Percentiles rank a stretch among this genome's conserved stretches.
These are phyloP conservation scores for Colletotrichum nymphaeae DNA, from an alignment of 2,329 filamentous ascomycete genomes.

Conservation along the genomic window DNA sequence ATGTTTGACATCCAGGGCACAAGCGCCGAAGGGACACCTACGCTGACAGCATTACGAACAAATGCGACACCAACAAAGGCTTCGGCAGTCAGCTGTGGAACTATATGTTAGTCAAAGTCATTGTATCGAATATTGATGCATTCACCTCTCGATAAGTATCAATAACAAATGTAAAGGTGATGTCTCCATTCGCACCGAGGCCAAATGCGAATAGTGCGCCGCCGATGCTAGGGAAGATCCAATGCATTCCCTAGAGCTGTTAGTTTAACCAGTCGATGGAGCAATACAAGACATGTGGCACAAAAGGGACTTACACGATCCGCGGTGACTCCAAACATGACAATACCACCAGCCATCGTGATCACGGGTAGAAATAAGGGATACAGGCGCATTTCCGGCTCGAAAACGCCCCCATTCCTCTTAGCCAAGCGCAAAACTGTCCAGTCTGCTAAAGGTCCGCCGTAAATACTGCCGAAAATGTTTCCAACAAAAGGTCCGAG, in stretches of 20 bases:
- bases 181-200: slow-evolving; percentile 47
- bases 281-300: neutral
- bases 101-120: neutral
- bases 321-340: slow-evolving; percentile 50
- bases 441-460: slow-evolving; percentile 50
- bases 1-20: slow-evolving; percentile 45
- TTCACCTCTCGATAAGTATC: slow-evolving; percentile 50
- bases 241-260: slow-evolving; percentile 47
- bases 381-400: slow-evolving; percentile 56
- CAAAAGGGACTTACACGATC: slow-evolving; percentile 41
- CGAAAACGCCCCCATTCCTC: slow-evolving; percentile 52
- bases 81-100: slow-evolving; percentile 40
- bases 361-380: slow-evolving; percentile 41
- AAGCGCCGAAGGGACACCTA: slow-evolving; percentile 43
- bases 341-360: slow-evolving; percentile 44
- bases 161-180: slow-evolving; percentile 47
- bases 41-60: slow-evolving; percentile 44
- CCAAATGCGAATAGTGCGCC: slow-evolving; percentile 51
- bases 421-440: slow-evolving; percentile 49
- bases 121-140: neutral
- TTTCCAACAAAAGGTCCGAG: slow-evolving; percentile 49
- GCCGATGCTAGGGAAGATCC: slow-evolving; percentile 49
- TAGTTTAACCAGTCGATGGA: neutral
- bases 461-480: slow-evolving; percentile 48
- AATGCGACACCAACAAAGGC: slow-evolving; percentile 47